Conservation (phyloP, 1,284 basidiomycete genomes). For the Pseudozyma sp. region DNA sequence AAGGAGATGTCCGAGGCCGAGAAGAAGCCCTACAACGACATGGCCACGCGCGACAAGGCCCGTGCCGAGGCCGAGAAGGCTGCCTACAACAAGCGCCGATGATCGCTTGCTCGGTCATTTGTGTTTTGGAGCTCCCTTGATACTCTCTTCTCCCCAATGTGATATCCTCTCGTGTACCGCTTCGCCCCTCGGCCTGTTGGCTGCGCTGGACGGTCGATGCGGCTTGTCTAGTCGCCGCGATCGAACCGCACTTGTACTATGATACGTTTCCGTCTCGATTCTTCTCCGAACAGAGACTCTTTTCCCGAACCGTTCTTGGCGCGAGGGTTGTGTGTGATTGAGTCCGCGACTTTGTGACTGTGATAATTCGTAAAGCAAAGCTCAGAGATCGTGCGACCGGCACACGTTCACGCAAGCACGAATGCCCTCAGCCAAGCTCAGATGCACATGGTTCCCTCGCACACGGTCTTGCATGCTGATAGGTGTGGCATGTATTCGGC, state of each 20-base stretch:
- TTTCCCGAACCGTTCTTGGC: neutral
- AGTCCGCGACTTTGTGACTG: too few species aligned
- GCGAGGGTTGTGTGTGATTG: neutral
- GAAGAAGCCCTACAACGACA: conserved; percentile 92
- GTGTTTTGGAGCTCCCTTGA: neutral
- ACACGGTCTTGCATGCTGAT: too few species aligned
- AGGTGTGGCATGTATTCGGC: too few species aligned
- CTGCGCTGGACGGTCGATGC: conserved; percentile 25
- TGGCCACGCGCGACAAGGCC: conserved; percentile 85
- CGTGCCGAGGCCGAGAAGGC: conserved; percentile 85
- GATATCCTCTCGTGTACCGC: conserved; percentile 23
- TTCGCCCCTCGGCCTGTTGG: conserved; percentile 10
- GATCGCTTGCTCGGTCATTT: conserved; percentile 6
- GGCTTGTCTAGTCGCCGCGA: conserved; percentile 9
- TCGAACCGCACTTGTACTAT: conserved; percentile 45
- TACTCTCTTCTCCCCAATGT: neutral
- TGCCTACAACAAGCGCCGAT: conserved; percentile 71
- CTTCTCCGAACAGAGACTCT: conserved; percentile 16
- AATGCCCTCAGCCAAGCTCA: too few species aligned
- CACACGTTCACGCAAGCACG: too few species aligned
- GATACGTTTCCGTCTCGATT: conserved; percentile 14
- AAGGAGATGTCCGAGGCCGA: conserved; percentile 85
- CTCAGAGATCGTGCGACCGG: too few species aligned
- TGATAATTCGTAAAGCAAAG: too few species aligned
- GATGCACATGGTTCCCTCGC: too few species aligned